Evolutionary conservation across 345 rosid genomes (phyloP), one percentile per base, ranked within the genome.

Genomic region (Lagerstroemia speciosa): DNA sequence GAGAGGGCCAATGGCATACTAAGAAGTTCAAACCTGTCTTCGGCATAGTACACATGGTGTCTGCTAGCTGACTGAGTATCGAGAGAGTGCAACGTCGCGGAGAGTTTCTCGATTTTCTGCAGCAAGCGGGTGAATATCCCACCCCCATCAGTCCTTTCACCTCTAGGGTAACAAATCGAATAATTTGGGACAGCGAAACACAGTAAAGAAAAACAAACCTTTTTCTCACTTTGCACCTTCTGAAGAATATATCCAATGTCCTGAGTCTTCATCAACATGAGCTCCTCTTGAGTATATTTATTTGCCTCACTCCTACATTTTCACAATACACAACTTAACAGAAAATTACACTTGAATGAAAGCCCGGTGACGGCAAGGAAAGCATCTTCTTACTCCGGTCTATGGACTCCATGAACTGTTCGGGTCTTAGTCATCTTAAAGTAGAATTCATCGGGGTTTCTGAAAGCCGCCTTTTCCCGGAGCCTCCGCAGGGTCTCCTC

Each of bases 231-330:
- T 76, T 93, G 98, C 78, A 86, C 65, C 69, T 89, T 93, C 68
- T 89, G 94, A 72, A 85, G 83, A 69, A 93, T 72, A 73, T 93
- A 93, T 62, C 98, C 98, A 22, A 87, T 78, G 70, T 93, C 98
- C 71, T 89, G 98, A 0, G 98, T 90, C 80, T 91, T 91, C 98
- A 90, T 93, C 64, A 89, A 16, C 91, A 85, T 79, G 60, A 90
- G 89, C 74, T 91, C 96, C 67, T 89, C 98, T 20, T 81, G 81
- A 68, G 79, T 80, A 80, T 93, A 93, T 61, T 86, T 87, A 69
- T 89, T 87, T 2, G 88, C 78, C 76, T 82, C 86, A 40, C 76
- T 85, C 86, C 98, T 93, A 69, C 26, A 76, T 64, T 57, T 20
- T 69, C 38, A 67, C 5, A 34, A 6, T 57, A 57, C 33, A 26